Evolutionary conservation across 805 yeast species (phyloP), one percentile per base, ranked within the genome.

Genomic region (Ogataea kodamae): DNA sequence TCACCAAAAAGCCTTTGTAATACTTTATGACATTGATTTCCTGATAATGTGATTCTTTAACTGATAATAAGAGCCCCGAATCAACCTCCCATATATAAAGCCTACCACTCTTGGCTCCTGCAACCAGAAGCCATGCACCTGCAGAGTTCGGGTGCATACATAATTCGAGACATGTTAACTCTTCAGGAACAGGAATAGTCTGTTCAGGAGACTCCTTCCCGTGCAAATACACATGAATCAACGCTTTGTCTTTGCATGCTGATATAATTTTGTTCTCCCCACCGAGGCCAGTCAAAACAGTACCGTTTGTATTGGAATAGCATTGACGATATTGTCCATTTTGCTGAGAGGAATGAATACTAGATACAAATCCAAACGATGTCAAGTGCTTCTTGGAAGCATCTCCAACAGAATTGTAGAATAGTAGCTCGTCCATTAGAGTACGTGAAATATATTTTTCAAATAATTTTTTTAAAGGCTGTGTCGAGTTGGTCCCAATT

Each of bases 1-100:
- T 73, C 5, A 83, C 70, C 25, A 90, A 53, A 37, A 74, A 79
- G 2, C 81, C 81, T 51, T 87, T 83, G 9, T 61, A 63, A 48
- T 83, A 76, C 43, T 67, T 68, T 21, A 90, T 55, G 19, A 67
- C 68, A 0, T 80, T 70, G 6, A 87, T 71, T 5, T 70, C 66
- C 59, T 90, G 97, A 57, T 86, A 90, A 61, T 90, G 97, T 1
- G 86, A 80, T 31, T 84, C 89, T 50, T 76, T 77, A 4, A 77
- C 94, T 28, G 74, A 66, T 15, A 89, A 51, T 28, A 92, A 65
- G 15, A 74, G 60, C 0, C 97, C 97, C 2, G 92, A 81, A 7
- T 69, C 58, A 32, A 89, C 53, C 48, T 87, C 95, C 97, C 97
- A 90, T 1, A 89, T 57, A 52, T 83, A 83, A 10, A 92, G 43